Evolutionary conservation across 129 eudicot genomes (phyloP), one percentile per base, ranked within the genome.

Genomic region (Deinandra increscens): DNA sequence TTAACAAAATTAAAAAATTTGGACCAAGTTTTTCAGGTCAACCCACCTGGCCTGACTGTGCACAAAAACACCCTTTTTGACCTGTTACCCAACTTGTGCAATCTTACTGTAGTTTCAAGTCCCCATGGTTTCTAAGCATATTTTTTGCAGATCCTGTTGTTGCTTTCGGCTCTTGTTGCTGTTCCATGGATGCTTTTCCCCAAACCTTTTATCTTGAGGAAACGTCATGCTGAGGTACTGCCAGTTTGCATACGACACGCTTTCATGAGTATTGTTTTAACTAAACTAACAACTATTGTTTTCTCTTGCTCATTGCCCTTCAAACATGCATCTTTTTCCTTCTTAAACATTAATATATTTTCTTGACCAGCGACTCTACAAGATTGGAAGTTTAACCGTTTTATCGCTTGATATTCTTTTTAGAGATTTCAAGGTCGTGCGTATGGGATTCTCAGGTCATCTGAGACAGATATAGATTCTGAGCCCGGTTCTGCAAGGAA

Each of bases 171-270:
- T 69, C 71, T 94, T 77, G 79, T 94, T 83, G 99, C 99, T 54
- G 99, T 94, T 78, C 99, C 99, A 39, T 94, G 99, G 99, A 94
- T 94, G 99, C 99, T 94, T 66, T 89, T 94, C 60, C 99, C 99
- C 50, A 94, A 94, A 86, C 99, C 99, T 68, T 89, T 94, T 62
- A 89, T 94, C 78, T 66, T 94, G 76, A 94, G 78, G 78, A 94
- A 76, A 76, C 93, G 78, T 71, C 90, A 94, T 64, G 71, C 90
- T 8, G 97, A 89, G 99, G 99, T 94, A 83, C 50, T 22, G 34
- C 61, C 37, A 5, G 15, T 55, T 55, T 36, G 13, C 11, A 22
- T 55, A 22, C 12, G 22, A 55, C 23, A 17, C 36, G 11, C 26
- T 22, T 55, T 55, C 61, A 22, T 12, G 7, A 55, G 23, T n/a